phyloP scores from a whole-genome alignment of 2,329 filamentous ascomycete species.

The Cladophialophora carrionii region DNA sequence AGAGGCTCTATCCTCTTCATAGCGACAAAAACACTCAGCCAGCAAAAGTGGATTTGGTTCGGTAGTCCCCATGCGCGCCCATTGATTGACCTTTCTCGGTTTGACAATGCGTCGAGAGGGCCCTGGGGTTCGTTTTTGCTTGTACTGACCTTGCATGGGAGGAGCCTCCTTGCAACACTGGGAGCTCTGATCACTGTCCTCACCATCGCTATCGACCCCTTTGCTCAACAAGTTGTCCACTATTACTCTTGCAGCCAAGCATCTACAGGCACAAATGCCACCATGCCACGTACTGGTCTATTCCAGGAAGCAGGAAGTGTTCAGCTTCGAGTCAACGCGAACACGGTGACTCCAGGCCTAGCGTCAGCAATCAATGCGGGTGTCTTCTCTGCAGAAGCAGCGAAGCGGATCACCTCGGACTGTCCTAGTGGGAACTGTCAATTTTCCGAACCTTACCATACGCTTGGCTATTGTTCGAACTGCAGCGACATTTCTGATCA shows the following conservation, averaged over 20 bases:
- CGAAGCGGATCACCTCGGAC: slow-evolving; percentile 4
- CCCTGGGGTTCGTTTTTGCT: slow-evolving; percentile 39
- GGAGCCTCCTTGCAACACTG: slow-evolving; percentile 16
- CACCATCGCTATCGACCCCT: slow-evolving; percentile 40
- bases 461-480: slow-evolving; percentile 9
- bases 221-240: slow-evolving; percentile 39
- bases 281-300: slow-evolving; percentile 6
- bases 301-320: slow-evolving; percentile 20
- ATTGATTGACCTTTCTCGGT: slow-evolving; percentile 36
- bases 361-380: slow-evolving; percentile 1
- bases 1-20: slow-evolving; percentile 5
- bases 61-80: slow-evolving; percentile 18
- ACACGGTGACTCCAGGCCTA: slow-evolving; percentile 1
- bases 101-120: slow-evolving; percentile 41
- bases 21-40: slow-evolving; percentile 37
- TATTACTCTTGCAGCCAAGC: slow-evolving; percentile 16
- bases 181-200: slow-evolving; percentile 39
- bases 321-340: slow-evolving; percentile 9
- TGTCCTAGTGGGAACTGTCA: slow-evolving; percentile 16
- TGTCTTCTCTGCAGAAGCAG: slow-evolving; percentile 1
- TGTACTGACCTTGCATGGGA: not conserved
- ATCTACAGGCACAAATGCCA: not conserved
- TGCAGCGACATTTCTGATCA: slow-evolving; percentile 12
- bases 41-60: slow-evolving; percentile 41
- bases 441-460: slow-evolving; percentile 11